Percentiles rank a stretch among this genome's conserved stretches.
These are phyloP conservation scores for Phytophthora ohioensis DNA, from an alignment of 352 stramenopile genomes.

Conservation along the genomic window DNA sequence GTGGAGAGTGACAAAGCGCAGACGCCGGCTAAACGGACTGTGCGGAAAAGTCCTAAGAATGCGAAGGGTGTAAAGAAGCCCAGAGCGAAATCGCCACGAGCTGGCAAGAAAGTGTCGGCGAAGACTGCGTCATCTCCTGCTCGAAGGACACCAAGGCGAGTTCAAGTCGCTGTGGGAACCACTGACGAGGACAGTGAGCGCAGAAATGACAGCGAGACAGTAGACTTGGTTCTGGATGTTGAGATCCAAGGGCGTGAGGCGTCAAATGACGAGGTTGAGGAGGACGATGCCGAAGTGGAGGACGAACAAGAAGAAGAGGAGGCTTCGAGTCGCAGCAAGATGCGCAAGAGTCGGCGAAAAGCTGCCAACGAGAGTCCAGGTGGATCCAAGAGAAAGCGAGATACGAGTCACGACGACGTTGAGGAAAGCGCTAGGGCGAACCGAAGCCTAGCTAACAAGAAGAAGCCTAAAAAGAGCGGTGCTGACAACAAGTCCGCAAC, in stretches of 20 bases:
- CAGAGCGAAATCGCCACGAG: conserved; percentile 11
- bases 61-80: conserved; percentile 26
- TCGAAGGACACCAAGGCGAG: conserved; percentile 28
- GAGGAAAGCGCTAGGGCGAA: conserved; percentile 1
- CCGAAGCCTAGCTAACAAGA: conserved; percentile 18
- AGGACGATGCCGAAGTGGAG: conserved; percentile 13
- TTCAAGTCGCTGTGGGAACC: conserved; percentile 60
- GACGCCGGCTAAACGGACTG: conserved; percentile 2
- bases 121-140: conserved; percentile 15
- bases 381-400: conserved; percentile 34
- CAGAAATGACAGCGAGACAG: conserved; percentile 44
- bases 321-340: conserved; percentile 14
- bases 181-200: conserved; percentile 62
- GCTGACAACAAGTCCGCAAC: background rate
- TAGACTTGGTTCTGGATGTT: conserved; percentile 71
- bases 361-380: conserved; percentile 5
- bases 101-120: conserved; percentile 18
- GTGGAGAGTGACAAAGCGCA: conserved; percentile 13
- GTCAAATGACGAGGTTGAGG: conserved; percentile 21
- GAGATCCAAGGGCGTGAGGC: conserved; percentile 45
- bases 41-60: conserved; percentile 26
- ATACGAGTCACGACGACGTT: conserved; percentile 10
- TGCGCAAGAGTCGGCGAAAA: conserved; percentile 17
- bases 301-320: conserved; percentile 19
- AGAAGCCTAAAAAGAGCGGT: conserved; percentile 20